Percentiles rank a stretch among this genome's conserved stretches.
phyloP scores from a whole-genome alignment of 345 rosid species.

The Syzygium jambos region DNA sequence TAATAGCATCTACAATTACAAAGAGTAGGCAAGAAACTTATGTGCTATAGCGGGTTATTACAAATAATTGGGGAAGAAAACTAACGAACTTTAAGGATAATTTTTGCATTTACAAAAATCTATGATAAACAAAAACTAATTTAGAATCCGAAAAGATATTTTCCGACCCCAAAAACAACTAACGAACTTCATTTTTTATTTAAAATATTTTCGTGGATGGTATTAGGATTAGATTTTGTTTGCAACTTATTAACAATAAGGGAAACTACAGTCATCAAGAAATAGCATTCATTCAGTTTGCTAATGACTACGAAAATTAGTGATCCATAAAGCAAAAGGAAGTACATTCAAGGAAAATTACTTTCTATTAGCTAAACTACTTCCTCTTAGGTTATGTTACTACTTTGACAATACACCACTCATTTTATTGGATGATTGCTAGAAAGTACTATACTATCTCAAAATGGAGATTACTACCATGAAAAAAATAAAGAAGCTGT shows the following conservation, averaged over 20 bases:
- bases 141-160: fast-evolving
- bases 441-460: neutral
- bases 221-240: too few relatives aligned
- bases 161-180: neutral
- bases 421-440: too few relatives aligned
- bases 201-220: neutral
- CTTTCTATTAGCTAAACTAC: neutral
- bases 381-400: neutral
- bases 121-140: neutral
- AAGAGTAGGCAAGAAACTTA: fast-evolving
- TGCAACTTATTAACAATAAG: neutral
- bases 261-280: neutral
- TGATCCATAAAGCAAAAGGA: neutral
- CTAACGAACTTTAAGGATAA: neutral
- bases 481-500: neutral
- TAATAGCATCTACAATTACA: neutral
- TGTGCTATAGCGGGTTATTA: neutral
- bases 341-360: neutral
- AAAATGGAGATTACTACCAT: neutral
- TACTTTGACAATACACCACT: too few relatives aligned
- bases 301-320: neutral
- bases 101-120: neutral
- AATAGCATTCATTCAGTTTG: neutral
- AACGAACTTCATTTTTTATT: neutral
- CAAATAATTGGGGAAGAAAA: neutral